Evolutionary conservation across 352 stramenopile species (phyloP).

Genomic region (Plasmopara halstedii): DNA sequence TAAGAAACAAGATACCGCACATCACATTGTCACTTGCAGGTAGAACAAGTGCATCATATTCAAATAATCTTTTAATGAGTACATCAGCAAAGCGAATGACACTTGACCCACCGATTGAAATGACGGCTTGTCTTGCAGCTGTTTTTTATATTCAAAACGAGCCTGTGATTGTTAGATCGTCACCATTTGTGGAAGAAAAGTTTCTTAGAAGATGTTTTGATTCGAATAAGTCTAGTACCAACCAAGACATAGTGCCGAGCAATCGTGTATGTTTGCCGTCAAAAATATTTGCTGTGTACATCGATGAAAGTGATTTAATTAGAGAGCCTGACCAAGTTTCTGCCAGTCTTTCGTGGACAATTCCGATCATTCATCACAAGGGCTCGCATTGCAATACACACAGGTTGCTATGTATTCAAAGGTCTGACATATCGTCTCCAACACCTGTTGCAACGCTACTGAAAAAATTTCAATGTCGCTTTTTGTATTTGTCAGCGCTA

Average conservation of each 20-base stretch:
- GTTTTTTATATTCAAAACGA: conserved; percentile 35
- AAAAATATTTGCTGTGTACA: conserved; percentile 25
- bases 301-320: conserved; percentile 20
- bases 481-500: conserved; percentile 2
- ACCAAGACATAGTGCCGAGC: neutral
- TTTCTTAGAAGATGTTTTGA: neutral
- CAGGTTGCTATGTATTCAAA: conserved; percentile 27
- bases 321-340: neutral
- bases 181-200: conserved; percentile 24
- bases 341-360: conserved; percentile 13
- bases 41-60: conserved; percentile 48
- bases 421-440: conserved; percentile 2
- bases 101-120: conserved; percentile 14
- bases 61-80: conserved; percentile 48
- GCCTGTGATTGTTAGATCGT: conserved; percentile 20
- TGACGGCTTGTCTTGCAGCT: conserved; percentile 25
- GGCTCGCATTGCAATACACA: conserved; percentile 10
- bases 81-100: conserved; percentile 10
- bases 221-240: neutral
- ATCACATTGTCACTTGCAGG: conserved; percentile 50
- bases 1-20: conserved; percentile 51
- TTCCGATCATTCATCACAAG: conserved; percentile 24
- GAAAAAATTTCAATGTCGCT: conserved; percentile 5
- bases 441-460: conserved; percentile 9
- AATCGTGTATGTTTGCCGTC: neutral